Evolutionary conservation across 2,329 filamentous ascomycete species (phyloP).

Genomic region (Diaporthe citri): DNA sequence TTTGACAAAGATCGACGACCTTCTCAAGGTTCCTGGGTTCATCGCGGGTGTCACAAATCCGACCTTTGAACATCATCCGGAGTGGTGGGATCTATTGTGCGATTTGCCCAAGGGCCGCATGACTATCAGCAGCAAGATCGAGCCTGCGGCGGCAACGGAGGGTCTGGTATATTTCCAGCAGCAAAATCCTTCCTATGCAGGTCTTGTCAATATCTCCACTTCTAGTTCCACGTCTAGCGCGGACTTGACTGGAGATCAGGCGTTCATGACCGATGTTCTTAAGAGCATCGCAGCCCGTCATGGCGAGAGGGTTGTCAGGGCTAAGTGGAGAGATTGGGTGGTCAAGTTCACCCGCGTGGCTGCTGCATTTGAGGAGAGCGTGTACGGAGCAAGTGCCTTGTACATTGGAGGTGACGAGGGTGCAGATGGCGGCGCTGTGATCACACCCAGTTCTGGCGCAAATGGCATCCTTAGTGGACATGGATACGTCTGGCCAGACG

Average conservation of each 20-base stretch:
- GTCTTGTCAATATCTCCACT: conserved; percentile 59
- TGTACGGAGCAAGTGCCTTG: conserved; percentile 92
- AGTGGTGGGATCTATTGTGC: conserved; percentile 98
- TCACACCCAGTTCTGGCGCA: conserved; percentile 51
- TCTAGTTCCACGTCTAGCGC: conserved; percentile 52
- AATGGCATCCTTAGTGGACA: conserved; percentile 72
- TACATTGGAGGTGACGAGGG: conserved; percentile 85
- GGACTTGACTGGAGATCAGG: conserved; percentile 86
- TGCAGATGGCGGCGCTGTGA: conserved; percentile 65
- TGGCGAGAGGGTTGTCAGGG: conserved; percentile 89
- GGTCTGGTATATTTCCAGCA: conserved; percentile 90
- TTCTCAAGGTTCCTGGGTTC: conserved; percentile 95
- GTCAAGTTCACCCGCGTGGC: conserved; percentile 92
- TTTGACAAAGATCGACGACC: conserved; percentile 95
- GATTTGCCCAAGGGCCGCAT: conserved; percentile 92
- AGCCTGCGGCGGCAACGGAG: conserved; percentile 84
- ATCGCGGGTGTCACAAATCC: conserved; percentile 98
- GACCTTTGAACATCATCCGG: conserved; percentile 91
- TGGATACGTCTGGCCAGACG: conserved; percentile 95
- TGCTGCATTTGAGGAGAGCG: conserved; percentile 93
- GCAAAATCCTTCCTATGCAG: conserved; percentile 72
- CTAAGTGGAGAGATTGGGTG: conserved; percentile 97
- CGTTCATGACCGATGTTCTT: conserved; percentile 89
- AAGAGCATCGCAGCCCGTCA: conserved; percentile 87
- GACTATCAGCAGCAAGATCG: conserved; percentile 92